Base-by-base conservation (phyloP, 208 protist species). In the Angomonas deanei region DNA sequence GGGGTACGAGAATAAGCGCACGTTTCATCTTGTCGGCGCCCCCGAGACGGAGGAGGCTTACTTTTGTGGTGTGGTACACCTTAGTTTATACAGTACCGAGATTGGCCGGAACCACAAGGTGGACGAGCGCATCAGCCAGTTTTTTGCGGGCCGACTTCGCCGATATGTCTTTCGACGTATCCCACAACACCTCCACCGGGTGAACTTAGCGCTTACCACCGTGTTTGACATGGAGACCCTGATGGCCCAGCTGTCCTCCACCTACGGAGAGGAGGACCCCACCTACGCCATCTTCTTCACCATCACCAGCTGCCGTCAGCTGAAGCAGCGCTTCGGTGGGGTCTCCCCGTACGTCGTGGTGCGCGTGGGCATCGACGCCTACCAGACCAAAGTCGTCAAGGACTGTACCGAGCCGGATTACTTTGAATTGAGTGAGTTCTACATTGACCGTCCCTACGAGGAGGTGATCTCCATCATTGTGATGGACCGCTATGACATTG, bases 171-270 rank as follows among this genome's bases (percentile, higher is more conserved):
- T 79, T 39, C 68, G 70, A 19, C 79, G 73, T 36, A 61, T 85
- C 1, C 88, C 88, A 11, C 70, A 86, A 50, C 84, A 66, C 28
- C 66, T 94, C 38, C 88, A 94, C 68, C 83, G 86, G 62, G 80
- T 91, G 8, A 74, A 87, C 66, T 53, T 92, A 3, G 76, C 76
- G 6, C 68, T 92, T 2, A 73, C 74, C 26, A 92, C 85, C 4
- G 75, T 90, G 11, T 92, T 88, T 53, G 88, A 94, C 61, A 89
- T 91, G 67, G 85, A 94, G 61, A 79, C 76, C 30, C 91, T 92
- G 68, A 75, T 94, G 66, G 78, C 70, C 26, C 76, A 90, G 60
- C 46, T 94, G 38, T 64, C 78, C 11, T 47, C 65, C 17, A 61
- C 74, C 47, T 86, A 88, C 70, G 83, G 83, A 1, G 76, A 83